phyloP scores from a whole-genome alignment of 352 stramenopile species.

The Pythium vanterpoolii region DNA sequence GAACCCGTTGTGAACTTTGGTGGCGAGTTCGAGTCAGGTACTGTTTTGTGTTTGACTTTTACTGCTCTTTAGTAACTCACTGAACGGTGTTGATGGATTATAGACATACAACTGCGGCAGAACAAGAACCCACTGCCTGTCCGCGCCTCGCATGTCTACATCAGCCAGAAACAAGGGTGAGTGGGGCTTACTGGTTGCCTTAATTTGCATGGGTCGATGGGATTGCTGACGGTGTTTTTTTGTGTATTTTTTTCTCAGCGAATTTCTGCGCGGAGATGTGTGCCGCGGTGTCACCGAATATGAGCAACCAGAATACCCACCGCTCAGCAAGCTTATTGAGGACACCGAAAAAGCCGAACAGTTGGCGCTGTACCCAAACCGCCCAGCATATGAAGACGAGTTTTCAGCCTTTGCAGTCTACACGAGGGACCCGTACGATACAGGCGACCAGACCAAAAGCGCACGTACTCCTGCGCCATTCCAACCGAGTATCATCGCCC shows the following conservation, averaged over 20 bases:
- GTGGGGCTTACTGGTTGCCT: not conserved
- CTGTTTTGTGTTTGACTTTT: not conserved
- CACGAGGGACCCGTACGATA: slow-evolving; percentile 22
- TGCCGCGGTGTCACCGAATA: slow-evolving; percentile 85
- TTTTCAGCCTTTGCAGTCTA: slow-evolving; percentile 76
- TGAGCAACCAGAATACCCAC: slow-evolving; percentile 59
- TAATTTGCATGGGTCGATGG: not conserved
- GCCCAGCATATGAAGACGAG: slow-evolving; percentile 52
- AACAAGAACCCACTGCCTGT: slow-evolving; percentile 65
- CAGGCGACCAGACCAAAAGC: not conserved
- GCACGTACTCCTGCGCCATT: slow-evolving; percentile 7
- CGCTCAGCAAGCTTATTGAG: slow-evolving; percentile 69
- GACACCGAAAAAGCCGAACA: slow-evolving; percentile 56
- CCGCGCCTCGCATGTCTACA: slow-evolving; percentile 58
- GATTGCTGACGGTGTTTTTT: not conserved
- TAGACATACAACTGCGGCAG: slow-evolving; percentile 63
- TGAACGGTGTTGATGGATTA: not conserved
- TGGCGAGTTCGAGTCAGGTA: slow-evolving; percentile 76
- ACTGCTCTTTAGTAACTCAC: not conserved
- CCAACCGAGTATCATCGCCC: not conserved
- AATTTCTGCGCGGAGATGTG: slow-evolving; percentile 64
- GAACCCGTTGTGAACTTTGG: slow-evolving; percentile 67
- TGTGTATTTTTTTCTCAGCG: slow-evolving; percentile 29
- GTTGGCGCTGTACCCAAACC: slow-evolving; percentile 55
- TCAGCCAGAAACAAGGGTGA: slow-evolving; percentile 80